A percentile compares a stretch with the other conserved stretches of the same genome.
Evolutionary conservation across 257 asterid species (phyloP).

Genomic region (Linaria vulgaris): DNA sequence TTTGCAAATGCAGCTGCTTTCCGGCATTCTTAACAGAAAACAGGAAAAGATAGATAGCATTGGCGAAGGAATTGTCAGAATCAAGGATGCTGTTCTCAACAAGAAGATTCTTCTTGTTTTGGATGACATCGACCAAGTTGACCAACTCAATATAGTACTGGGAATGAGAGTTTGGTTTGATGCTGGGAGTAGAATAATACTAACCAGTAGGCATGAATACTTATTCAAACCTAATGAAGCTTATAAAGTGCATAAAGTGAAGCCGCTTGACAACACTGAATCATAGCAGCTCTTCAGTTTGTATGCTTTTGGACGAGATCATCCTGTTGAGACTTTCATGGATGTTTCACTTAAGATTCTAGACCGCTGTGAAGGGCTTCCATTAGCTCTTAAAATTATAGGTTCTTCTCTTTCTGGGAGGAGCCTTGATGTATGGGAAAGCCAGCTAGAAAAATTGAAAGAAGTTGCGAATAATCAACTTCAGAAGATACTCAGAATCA

Average conservation of each 20-base stretch:
- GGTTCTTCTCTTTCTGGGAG: constrained; percentile 8
- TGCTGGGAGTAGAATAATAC: constrained; percentile 24
- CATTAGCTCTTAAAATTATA: constrained; percentile 11
- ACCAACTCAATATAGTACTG: constrained; percentile 16
- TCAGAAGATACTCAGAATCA: neutral
- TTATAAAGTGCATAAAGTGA: constrained; percentile 17
- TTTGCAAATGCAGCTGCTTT: constrained; percentile 25
- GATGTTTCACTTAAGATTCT: neutral
- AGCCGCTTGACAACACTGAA: constrained; percentile 6
- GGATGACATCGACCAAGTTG: constrained; percentile 25
- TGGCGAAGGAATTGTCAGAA: constrained; percentile 17
- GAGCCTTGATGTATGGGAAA: constrained; percentile 1
- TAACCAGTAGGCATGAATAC: constrained; percentile 15
- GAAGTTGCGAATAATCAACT: constrained; percentile 8
- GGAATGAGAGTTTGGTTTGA: constrained; percentile 24
- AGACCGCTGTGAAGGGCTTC: constrained; percentile 1
- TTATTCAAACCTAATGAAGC: constrained; percentile 1
- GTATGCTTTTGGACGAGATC: neutral
- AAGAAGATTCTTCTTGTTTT: constrained; percentile 24
- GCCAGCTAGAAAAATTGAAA: neutral
- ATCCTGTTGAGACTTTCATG: neutral
- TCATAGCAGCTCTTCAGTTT: constrained; percentile 3
- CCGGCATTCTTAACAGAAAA: constrained; percentile 11
- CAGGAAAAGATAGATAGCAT: constrained; percentile 4
- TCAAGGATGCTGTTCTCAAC: neutral